phyloP scores from a whole-genome alignment of 2,329 filamentous ascomycete genomes.

The Colletotrichum sp. region DNA sequence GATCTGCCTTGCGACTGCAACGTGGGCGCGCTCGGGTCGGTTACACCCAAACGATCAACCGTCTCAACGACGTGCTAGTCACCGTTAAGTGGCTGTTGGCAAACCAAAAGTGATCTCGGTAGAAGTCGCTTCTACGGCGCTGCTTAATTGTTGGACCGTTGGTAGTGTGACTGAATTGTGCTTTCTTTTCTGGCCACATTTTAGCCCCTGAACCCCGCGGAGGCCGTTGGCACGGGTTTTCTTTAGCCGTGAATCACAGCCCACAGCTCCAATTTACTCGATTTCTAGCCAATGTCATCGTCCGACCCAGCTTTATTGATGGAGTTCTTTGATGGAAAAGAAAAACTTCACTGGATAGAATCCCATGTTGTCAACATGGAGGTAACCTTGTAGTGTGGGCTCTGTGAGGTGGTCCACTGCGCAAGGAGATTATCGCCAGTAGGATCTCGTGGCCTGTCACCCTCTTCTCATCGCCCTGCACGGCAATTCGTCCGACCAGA shows the following conservation, averaged over 20 bases:
- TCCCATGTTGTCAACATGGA: background rate
- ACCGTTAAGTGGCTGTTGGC: background rate
- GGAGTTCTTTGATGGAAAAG: background rate
- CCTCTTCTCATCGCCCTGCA: background rate
- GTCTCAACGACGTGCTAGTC: background rate
- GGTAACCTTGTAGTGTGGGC: background rate
- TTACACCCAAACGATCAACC: background rate
- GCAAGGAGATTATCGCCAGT: background rate
- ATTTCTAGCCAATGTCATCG: background rate
- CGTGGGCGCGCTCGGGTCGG: background rate
- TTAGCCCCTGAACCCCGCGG: background rate
- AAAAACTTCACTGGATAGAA: background rate
- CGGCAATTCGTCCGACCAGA: conserved; percentile 6
- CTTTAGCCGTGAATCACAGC: background rate
- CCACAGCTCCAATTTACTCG: background rate
- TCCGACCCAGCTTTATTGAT: background rate
- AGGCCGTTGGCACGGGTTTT: background rate
- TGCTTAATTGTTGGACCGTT: background rate
- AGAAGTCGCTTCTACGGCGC: background rate
- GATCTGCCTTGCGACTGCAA: background rate
- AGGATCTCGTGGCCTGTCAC: background rate
- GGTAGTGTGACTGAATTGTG: background rate
- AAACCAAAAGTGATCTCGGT: background rate
- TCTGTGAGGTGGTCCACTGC: background rate
- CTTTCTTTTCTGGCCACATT: background rate